Base-by-base conservation (phyloP, 306 rosid species). In the Leucaena leucocephala region DNA sequence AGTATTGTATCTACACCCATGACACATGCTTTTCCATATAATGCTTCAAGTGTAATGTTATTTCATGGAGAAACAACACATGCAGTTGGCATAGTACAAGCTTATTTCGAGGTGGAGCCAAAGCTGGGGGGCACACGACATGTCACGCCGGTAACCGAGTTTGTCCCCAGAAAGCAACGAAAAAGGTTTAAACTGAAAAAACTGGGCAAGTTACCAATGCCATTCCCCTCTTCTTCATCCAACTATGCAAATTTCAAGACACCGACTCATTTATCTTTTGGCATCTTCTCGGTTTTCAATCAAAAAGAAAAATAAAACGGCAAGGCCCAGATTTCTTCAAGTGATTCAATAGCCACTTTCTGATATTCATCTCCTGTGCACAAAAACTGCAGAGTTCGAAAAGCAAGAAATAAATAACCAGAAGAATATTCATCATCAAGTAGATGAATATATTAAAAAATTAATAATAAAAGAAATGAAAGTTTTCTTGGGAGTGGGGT, bases 401-500 rank as follows among this genome's bases (percentile, higher is more conserved):
- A 38, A 64, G 45, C n/a, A 64, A 6, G 17, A 76, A 71, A 3
- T 67, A 61, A 77, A 80, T 81, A 76, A 68, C 63, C 44, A 49
- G 59, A 22, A 58, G 80, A 71, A 75, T 66, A 69, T 70, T 74
- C 46, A 63, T 61, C 69, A 57, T 61, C 69, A 57, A 74, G 71
- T 46, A 42, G 67, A 64, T 55, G 52, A 72, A 71, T 50, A 19
- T 55, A 19, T 27, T 27, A 27, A 27, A 27, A n/a, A 55, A 19
- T n/a, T n/a, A n/a, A n/a, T n/a, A 21, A 15, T 15, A 50, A 4
- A 52, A 50, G 8, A 45, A 55, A 68, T 46, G 46, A 68, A 50
- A 76, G 11, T 27, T 85, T 81, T 76, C 81, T 52, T 80, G 22
- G 75, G 67, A 22, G 83, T 78, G 78, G 74, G 76, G 86, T 84